These are phyloP conservation scores for Phytophthora litchii DNA, from an alignment of 352 stramenopile genomes.

Conservation along the genomic window DNA sequence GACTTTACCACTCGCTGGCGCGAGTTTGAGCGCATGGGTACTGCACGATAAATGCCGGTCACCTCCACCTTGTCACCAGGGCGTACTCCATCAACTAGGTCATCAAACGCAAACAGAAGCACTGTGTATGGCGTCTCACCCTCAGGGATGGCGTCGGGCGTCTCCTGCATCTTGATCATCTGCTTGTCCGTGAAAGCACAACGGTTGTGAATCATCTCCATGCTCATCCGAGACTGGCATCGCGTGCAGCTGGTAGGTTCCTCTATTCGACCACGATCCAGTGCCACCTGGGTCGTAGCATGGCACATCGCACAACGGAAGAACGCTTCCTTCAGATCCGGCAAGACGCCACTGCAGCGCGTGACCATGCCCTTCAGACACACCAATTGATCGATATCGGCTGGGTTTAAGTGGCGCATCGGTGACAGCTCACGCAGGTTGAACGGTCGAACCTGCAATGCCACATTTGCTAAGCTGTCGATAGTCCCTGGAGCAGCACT, in stretches of 20 bases:
- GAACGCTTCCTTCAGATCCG: conserved; percentile 98
- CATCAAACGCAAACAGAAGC: conserved; percentile 98
- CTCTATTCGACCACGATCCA: conserved; percentile 96
- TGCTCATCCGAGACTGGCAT: conserved; percentile 93
- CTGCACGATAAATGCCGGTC: conserved; percentile 97
- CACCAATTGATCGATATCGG: conserved; percentile 97
- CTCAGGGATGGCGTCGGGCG: conserved; percentile 97
- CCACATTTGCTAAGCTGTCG: conserved; percentile 56
- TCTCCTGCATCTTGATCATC: conserved; percentile 98
- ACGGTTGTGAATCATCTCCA: conserved; percentile 97
- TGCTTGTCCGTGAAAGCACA: conserved; percentile 99
- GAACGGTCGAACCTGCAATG: conserved; percentile 96
- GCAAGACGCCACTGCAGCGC: conserved; percentile 95
- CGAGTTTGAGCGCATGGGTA: conserved; percentile 94
- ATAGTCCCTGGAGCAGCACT: conserved; percentile 34
- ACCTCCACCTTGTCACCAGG: conserved; percentile 97
- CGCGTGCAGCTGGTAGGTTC: conserved; percentile 92
- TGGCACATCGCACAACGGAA: conserved; percentile 97
- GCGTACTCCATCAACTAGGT: conserved; percentile 97
- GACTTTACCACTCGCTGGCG: conserved; percentile 95
- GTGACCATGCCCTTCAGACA: conserved; percentile 98
- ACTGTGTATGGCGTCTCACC: conserved; percentile 98
- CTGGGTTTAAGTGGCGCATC: conserved; percentile 96
- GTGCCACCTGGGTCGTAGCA: conserved; percentile 86
- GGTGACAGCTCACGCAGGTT: conserved; percentile 94